Evolutionary conservation across 306 rosid species (phyloP), one percentile per base, ranked within the genome.

Genomic region (Cyamopsis tetragonoloba): DNA sequence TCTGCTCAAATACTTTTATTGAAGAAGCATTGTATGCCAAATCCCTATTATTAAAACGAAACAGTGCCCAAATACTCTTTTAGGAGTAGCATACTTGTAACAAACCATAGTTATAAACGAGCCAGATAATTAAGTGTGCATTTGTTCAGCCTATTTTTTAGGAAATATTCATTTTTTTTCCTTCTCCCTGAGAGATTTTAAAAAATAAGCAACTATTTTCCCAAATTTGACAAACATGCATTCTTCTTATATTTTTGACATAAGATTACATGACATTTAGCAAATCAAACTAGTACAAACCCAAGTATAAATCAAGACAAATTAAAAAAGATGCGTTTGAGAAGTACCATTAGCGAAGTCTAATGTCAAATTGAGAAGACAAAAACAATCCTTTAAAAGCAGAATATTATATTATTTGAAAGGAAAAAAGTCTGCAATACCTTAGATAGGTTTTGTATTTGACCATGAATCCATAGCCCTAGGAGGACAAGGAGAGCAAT

Each of bases 371-470:
- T n/a, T n/a, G n/a, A n/a, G 27, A 42, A 43, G 51, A n/a, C n/a
- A n/a, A n/a, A n/a, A n/a, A 49, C 4, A 48, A 39, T 26, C 22
- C 26, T 13, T 13, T 51, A 47, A 53, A 18, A 53, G 48, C n/a
- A n/a, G n/a, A n/a, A n/a, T n/a, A n/a, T n/a, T 14, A 3, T 48
- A 48, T 48, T 22, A 18, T 20, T 20, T 5, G 7, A 48, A 20
- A 48, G 20, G 7, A 38, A 1, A 38, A 37, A 72, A 38, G 20
- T 17, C 4, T 38, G 18, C 10, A 41, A 57, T 84, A 84, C 92
- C 96, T 86, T 89, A 24, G 92, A 82, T 24, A 84, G 83, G 28
- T 79, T 51, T 74, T 89, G 87, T 66, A 81, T 73, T 80, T 82
- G 96, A 77, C 90, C 88, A 24, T 77, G 83, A 76, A 86, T 66